phyloP scores from a whole-genome alignment of 2,329 filamentous ascomycete genomes.

The Colletotrichum gigasporum region DNA sequence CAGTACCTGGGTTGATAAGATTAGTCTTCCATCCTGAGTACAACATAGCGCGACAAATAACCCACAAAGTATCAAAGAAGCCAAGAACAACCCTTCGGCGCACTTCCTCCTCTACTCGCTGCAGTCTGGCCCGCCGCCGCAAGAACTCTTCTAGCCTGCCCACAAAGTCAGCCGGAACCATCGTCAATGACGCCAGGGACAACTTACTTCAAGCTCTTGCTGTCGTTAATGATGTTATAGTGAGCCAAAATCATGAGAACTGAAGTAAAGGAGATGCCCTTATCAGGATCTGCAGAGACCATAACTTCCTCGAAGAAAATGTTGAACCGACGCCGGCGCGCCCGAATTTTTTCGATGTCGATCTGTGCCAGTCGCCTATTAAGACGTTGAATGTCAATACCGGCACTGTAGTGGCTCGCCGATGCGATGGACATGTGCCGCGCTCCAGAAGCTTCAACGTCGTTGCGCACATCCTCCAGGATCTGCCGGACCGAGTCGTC shows the following conservation, averaged over 20 bases:
- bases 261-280: constrained; percentile 89
- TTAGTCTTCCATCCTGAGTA: background rate
- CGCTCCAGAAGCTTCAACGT: constrained; percentile 42
- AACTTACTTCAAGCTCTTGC: constrained; percentile 84
- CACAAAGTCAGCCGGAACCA: background rate
- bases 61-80: constrained; percentile 91
- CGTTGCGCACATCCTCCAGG: constrained; percentile 81
- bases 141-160: constrained; percentile 90
- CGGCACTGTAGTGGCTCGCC: constrained; percentile 59
- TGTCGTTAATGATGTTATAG: constrained; percentile 98
- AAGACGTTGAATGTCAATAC: constrained; percentile 79
- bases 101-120: constrained; percentile 94
- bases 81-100: constrained; percentile 89
- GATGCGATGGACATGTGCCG: constrained; percentile 66
- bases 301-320: constrained; percentile 98
- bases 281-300: constrained; percentile 88
- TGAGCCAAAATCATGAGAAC: constrained; percentile 96
- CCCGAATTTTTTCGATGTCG: constrained; percentile 78
- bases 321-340: constrained; percentile 82
- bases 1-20: constrained; percentile 69
- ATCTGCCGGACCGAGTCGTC: constrained; percentile 89
- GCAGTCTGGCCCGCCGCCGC: constrained; percentile 86
- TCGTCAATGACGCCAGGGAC: background rate
- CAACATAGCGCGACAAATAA: constrained; percentile 31
- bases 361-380: constrained; percentile 78